Base-by-base conservation (phyloP, 176 grass and related monocot genomes). In the Zoysia pacifica region DNA sequence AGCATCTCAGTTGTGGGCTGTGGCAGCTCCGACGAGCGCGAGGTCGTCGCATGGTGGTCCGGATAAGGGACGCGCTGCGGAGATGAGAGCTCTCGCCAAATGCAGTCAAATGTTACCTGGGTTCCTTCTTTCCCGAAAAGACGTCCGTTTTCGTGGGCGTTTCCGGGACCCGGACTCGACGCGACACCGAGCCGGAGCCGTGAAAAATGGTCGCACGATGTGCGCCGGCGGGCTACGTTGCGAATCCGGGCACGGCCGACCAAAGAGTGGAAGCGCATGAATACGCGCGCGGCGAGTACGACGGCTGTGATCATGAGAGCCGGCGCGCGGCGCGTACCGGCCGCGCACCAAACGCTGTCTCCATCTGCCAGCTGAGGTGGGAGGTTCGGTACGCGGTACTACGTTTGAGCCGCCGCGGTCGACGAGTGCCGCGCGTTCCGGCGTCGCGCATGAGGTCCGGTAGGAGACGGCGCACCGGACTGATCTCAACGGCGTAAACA, bases 271-370 rank as follows among this genome's bases (percentile, higher is more conserved):
- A 67, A 20, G 72, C 52, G 73, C 81, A 28, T 49, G 63, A 83
- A 76, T 41, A 61, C 28, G 28, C 28, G 28, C 73, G 38, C 63
- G 36, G 13, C 37, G 6, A 7, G 52, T 15, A 53, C 62, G 9
- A 9, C 45, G 51, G 2, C 9, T 11, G 18, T 47, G 42, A 28
- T 28, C 28, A 28, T 5, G 68, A 2, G 46, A 19, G 2, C 36
- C 59, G 69, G 20, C 19, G 9, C 37, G 43, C 62, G 16, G 16
- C 14, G 42, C 50, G 62, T 43, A 54, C 35, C 16, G 28, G 46
- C 37, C 73, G 47, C 52, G 53, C 82, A 78, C 56, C 75, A 78
- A 78, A 43, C 75, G 75, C 48, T 79, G 68, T 73, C 60, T 37
- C 76, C 76, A 12, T 73, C 75, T 48, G 15, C n/a, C 50, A 65